Conservation (phyloP, 2,329 filamentous ascomycete genomes). For the Calonectria hongkongensis region DNA sequence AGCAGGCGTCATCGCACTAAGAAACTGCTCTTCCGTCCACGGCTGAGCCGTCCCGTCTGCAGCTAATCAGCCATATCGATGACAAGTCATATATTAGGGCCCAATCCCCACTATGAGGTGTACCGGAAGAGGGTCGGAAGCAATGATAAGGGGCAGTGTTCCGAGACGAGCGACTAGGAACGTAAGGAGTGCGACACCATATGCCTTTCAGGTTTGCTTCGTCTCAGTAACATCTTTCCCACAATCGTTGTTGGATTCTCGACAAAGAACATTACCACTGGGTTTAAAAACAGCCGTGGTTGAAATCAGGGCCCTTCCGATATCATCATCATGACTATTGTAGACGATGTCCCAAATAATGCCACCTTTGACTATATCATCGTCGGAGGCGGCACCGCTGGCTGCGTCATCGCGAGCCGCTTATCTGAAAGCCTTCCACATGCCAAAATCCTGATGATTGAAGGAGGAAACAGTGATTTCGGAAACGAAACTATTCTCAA, state of each 20-base stretch:
- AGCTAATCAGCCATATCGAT: neutral
- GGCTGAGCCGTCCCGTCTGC: constrained; percentile 12
- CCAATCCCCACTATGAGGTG: neutral
- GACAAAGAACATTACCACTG: neutral
- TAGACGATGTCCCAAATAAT: neutral
- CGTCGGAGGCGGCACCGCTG: constrained; percentile 27
- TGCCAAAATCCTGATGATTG: constrained; percentile 80
- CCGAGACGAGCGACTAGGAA: neutral
- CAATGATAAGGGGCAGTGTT: too few relatives aligned
- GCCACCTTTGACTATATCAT: constrained; percentile 24
- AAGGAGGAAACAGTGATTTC: constrained; percentile 87
- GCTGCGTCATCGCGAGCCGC: constrained; percentile 28
- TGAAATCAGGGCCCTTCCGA: neutral
- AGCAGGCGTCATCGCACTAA: neutral
- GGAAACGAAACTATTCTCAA: constrained; percentile 69
- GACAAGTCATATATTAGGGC: neutral
- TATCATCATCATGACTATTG: neutral
- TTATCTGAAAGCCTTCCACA: constrained; percentile 9
- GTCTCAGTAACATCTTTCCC: neutral
- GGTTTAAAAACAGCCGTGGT: neutral
- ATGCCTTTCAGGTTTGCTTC: too few relatives aligned
- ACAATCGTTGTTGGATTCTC: neutral
- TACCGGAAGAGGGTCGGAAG: neutral
- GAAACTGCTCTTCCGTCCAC: neutral
- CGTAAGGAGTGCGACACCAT: too few relatives aligned